Percentiles rank a stretch among this genome's conserved stretches.
Evolutionary conservation across 179 eudicot genomes (phyloP).

Genomic region (Monotropa hypopitys): DNA sequence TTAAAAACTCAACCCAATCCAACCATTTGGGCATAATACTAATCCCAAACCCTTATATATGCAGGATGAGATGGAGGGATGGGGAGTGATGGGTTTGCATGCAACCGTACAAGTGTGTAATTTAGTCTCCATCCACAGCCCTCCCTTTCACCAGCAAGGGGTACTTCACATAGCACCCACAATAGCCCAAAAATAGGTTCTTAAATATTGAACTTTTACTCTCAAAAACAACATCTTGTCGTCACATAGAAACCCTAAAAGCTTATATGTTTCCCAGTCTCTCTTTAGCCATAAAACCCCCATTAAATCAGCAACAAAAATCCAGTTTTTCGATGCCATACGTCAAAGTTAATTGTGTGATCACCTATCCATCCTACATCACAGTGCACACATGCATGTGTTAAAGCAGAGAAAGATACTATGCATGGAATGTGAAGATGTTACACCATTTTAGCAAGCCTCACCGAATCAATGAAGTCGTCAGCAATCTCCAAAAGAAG

Average conservation of each 20-base stretch:
- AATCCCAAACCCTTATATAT: too few relatives aligned
- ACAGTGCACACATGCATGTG: neutral
- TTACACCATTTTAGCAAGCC: conserved; percentile 14
- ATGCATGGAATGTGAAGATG: neutral
- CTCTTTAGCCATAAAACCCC: neutral
- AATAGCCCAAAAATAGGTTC: neutral
- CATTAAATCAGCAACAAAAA: neutral
- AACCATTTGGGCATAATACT: too few relatives aligned
- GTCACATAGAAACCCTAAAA: neutral
- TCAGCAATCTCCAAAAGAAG: conserved; percentile 75
- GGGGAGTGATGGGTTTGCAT: too few relatives aligned
- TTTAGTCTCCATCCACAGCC: neutral
- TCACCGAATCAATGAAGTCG: conserved; percentile 92
- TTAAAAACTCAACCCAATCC: too few relatives aligned
- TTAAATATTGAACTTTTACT: neutral
- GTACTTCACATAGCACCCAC: neutral
- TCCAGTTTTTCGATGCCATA: neutral
- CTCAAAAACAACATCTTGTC: neutral
- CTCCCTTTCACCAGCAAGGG: neutral
- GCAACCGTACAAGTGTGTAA: neutral
- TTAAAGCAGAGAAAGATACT: neutral
- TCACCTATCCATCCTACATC: neutral
- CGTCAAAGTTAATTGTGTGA: neutral
- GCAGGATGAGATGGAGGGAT: too few relatives aligned
- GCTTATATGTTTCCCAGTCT: neutral